phyloP scores from a whole-genome alignment of 768 basidiomycete species.

The Albatrellus ellisii region DNA sequence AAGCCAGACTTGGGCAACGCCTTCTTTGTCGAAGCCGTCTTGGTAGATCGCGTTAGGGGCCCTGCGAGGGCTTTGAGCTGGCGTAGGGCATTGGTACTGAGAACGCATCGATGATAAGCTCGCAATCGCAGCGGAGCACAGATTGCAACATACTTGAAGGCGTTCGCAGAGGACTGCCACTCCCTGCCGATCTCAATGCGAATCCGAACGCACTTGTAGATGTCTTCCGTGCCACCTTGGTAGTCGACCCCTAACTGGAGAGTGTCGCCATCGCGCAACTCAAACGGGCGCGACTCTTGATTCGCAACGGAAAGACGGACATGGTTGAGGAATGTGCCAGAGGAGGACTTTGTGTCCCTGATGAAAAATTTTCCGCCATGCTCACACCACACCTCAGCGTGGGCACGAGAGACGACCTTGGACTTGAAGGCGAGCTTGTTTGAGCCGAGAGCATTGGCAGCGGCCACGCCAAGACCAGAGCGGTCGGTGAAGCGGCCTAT shows the following conservation, averaged over 20 bases:
- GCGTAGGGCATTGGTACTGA: conserved; percentile 52
- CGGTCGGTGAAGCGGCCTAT: conserved; percentile 94
- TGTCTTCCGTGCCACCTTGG: conserved; percentile 93
- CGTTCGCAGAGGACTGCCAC: conserved; percentile 83
- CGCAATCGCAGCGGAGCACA: neutral
- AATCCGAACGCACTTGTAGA: conserved; percentile 96
- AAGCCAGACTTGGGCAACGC: conserved; percentile 27
- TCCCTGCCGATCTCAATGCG: conserved; percentile 80
- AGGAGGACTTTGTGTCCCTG: conserved; percentile 78
- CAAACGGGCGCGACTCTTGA: conserved; percentile 61
- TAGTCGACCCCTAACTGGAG: conserved; percentile 95
- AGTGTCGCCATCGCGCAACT: conserved; percentile 86
- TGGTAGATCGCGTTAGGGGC: neutral
- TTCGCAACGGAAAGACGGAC: conserved; percentile 78
- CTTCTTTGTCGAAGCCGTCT: conserved; percentile 20
- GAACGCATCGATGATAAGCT: neutral
- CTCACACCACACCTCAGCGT: conserved; percentile 90
- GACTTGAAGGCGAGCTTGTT: conserved; percentile 89
- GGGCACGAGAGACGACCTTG: conserved; percentile 89
- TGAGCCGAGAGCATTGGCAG: conserved; percentile 54
- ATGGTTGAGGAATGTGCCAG: conserved; percentile 94
- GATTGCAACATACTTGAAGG: conserved; percentile 50
- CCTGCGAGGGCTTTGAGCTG: conserved; percentile 55
- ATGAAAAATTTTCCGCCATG: conserved; percentile 64
- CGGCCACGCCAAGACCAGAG: conserved; percentile 49